Evolutionary conservation across 2,329 filamentous ascomycete species (phyloP).

Genomic region (Arthrobotrys entomopaga): DNA sequence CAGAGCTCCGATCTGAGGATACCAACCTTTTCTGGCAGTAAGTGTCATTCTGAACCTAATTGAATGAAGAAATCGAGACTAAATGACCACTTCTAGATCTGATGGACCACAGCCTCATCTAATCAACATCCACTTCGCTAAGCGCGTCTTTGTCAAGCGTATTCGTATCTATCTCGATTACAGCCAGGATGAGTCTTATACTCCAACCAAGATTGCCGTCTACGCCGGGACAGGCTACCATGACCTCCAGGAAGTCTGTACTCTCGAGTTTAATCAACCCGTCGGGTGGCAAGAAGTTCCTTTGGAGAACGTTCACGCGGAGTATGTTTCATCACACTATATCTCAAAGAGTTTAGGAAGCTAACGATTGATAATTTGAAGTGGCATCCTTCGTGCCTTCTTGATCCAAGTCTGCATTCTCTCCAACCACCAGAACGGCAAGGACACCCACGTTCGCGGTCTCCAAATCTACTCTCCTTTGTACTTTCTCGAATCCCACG

Average conservation of each 20-base stretch:
- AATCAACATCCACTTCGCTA: slow-evolving; percentile 85
- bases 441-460: slow-evolving; percentile 95
- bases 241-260: slow-evolving; percentile 86
- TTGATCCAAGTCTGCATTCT: slow-evolving; percentile 89
- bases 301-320: slow-evolving; percentile 69
- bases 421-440: slow-evolving; percentile 98
- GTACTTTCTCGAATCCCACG: slow-evolving; percentile 35
- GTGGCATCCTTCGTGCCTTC: slow-evolving; percentile 79
- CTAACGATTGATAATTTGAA: slow-evolving; percentile 14
- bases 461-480: slow-evolving; percentile 77
- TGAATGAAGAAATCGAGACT: not conserved
- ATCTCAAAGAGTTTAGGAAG: not conserved
- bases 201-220: slow-evolving; percentile 90
- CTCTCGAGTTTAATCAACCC: slow-evolving; percentile 80
- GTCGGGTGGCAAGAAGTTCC: slow-evolving; percentile 91
- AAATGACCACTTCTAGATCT: slow-evolving; percentile 67
- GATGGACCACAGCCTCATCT: slow-evolving; percentile 85
- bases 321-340: slow-evolving; percentile 41
- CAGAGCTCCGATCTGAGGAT: slow-evolving; percentile 78
- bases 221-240: slow-evolving; percentile 90
- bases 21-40: slow-evolving; percentile 82
- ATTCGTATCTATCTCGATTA: slow-evolving; percentile 91
- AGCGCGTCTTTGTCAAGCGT: slow-evolving; percentile 79
- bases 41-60: slow-evolving; percentile 59
- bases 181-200: slow-evolving; percentile 92